A percentile compares a stretch with the other conserved stretches of the same genome.
Evolutionary conservation across 305 asterid genomes (phyloP).

Genomic region (Lippia alba): DNA sequence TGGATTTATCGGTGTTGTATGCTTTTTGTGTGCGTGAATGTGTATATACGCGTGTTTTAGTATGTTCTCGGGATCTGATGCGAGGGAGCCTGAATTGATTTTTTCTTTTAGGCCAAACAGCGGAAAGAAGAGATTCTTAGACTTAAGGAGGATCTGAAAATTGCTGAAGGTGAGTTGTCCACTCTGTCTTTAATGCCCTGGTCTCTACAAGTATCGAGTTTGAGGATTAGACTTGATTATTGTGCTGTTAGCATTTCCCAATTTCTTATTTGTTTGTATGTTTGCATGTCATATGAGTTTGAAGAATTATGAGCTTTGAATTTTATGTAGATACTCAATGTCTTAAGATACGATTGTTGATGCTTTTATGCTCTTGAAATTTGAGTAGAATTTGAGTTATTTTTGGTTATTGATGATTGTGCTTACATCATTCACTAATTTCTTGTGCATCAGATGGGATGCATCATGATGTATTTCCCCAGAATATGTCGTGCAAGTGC

Average conservation of each 20-base stretch:
- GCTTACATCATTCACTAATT: slow-evolving; percentile 26
- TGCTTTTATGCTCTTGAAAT: slow-evolving; percentile 3
- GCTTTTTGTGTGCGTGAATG: neutral
- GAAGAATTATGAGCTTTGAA: slow-evolving; percentile 7
- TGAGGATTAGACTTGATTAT: neutral
- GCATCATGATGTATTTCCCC: slow-evolving; percentile 77
- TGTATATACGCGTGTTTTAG: neutral
- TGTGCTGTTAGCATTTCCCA: neutral
- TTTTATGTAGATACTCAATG: neutral
- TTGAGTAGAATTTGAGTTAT: slow-evolving; percentile 1
- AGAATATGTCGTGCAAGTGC: slow-evolving; percentile 81
- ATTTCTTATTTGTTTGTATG: too few relatives aligned
- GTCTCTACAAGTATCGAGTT: neutral
- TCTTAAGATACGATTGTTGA: neutral
- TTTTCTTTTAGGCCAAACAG: slow-evolving; percentile 68
- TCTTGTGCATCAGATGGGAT: slow-evolving; percentile 57
- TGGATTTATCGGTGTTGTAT: neutral
- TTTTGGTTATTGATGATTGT: slow-evolving; percentile 20
- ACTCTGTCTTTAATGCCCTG: neutral
- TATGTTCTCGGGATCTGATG: neutral
- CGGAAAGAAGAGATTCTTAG: slow-evolving; percentile 76
- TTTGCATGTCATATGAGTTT: slow-evolving; percentile 8
- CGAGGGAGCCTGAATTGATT: slow-evolving; percentile 16
- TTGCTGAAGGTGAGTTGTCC: slow-evolving; percentile 70
- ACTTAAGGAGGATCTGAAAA: slow-evolving; percentile 79